Conservation (phyloP, 2,329 filamentous ascomycete genomes). For the Ascochyta viciae-villosae region DNA sequence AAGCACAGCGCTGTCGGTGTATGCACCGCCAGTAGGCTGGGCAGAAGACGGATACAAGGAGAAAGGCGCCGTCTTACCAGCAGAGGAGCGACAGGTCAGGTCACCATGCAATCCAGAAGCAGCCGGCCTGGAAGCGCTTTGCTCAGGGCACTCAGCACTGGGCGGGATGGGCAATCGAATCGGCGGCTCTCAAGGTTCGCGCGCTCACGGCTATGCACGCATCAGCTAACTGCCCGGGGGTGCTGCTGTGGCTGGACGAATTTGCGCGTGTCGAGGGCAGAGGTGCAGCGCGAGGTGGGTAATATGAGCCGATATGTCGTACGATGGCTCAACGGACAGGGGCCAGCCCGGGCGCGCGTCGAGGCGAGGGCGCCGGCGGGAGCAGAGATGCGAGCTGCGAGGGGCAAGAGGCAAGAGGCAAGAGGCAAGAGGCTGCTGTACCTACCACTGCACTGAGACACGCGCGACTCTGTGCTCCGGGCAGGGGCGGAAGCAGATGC, state of each 20-base stretch:
- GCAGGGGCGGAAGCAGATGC: not conserved
- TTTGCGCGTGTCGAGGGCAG: slow-evolving; percentile 2
- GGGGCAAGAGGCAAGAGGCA: no score
- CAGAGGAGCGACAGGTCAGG: slow-evolving; percentile 15
- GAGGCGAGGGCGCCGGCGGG: not conserved
- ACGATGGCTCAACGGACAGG: slow-evolving; percentile 2
- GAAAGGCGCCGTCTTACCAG: slow-evolving; percentile 19
- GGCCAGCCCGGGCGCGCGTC: not conserved
- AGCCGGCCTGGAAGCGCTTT: not conserved
- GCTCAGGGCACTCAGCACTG: not conserved
- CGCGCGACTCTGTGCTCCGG: not conserved
- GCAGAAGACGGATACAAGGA: slow-evolving; percentile 1
- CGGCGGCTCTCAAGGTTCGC: slow-evolving; percentile 7
- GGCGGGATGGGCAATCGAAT: not conserved
- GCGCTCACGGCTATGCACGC: slow-evolving; percentile 10
- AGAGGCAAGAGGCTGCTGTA: not conserved
- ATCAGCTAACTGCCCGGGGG: slow-evolving; percentile 11
- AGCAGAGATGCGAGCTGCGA: not conserved
- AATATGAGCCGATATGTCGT: slow-evolving; percentile 12
- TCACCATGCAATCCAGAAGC: slow-evolving; percentile 14
- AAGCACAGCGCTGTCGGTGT: not conserved
- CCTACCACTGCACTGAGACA: slow-evolving; percentile 6
- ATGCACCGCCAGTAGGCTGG: not conserved
- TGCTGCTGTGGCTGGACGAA: slow-evolving; percentile 2
- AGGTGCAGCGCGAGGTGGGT: slow-evolving; percentile 13